Percentiles rank a stretch among this genome's conserved stretches.
phyloP scores from a whole-genome alignment of 768 basidiomycete species.

The Auriscalpium vulgare region DNA sequence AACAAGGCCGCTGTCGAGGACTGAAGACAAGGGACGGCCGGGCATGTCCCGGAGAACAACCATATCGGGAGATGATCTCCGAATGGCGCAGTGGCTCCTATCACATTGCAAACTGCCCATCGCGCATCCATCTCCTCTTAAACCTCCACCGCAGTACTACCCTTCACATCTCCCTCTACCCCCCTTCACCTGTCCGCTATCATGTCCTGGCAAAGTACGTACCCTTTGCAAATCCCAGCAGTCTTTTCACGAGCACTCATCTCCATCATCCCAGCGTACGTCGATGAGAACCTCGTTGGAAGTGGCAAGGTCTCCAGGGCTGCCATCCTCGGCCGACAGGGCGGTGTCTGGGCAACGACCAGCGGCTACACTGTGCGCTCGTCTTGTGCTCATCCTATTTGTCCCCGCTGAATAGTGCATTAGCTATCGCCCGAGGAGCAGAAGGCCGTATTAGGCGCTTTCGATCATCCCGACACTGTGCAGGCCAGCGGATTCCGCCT shows the following conservation, averaged over 20 bases:
- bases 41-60: too few relatives aligned
- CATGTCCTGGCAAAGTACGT: slow-evolving; percentile 18
- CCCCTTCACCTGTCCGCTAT: too few relatives aligned
- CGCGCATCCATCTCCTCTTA: too few relatives aligned
- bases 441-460: slow-evolving; percentile 42
- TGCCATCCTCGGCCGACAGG: slow-evolving; percentile 65
- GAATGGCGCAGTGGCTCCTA: too few relatives aligned
- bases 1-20: too few relatives aligned
- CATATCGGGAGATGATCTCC: too few relatives aligned
- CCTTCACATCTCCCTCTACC: too few relatives aligned
- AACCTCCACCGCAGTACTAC: too few relatives aligned
- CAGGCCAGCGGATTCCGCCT: slow-evolving; percentile 58
- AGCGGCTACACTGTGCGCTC: slow-evolving; percentile 49
- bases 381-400: neutral
- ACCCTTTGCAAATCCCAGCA: neutral
- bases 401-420: neutral
- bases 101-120: too few relatives aligned
- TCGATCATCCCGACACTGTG: slow-evolving; percentile 29
- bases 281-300: slow-evolving; percentile 73
- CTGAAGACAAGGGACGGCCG: too few relatives aligned
- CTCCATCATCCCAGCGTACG: slow-evolving; percentile 48
- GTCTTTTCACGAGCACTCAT: neutral
- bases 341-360: slow-evolving; percentile 71
- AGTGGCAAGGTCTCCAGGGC: slow-evolving; percentile 67
- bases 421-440: slow-evolving; percentile 66